Conservation (phyloP, 2,329 filamentous ascomycete species). For the Zelopaecilomyces penicillatus region DNA sequence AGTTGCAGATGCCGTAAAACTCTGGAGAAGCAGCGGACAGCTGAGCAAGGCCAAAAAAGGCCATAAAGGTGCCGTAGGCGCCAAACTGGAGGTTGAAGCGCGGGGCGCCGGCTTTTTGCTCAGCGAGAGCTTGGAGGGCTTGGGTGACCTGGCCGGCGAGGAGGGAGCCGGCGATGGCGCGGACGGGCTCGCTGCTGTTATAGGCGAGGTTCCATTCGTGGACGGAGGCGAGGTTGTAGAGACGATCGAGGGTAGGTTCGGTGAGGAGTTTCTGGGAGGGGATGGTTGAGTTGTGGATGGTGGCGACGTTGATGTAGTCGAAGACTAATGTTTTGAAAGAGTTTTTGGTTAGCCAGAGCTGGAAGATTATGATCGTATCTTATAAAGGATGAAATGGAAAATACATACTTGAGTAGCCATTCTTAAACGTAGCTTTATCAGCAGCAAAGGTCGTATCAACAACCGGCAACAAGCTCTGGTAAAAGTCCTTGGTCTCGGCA, state of each 20-base stretch:
- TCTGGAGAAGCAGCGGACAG: slow-evolving; percentile 43
- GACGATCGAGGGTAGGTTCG: slow-evolving; percentile 47
- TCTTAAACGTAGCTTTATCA: slow-evolving; percentile 45
- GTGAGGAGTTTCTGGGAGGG: slow-evolving; percentile 52
- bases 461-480: slow-evolving; percentile 44
- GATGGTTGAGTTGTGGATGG: slow-evolving; percentile 54
- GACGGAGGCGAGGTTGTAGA: slow-evolving; percentile 64
- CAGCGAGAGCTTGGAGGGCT: slow-evolving; percentile 44
- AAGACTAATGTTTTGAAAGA: slow-evolving; percentile 34
- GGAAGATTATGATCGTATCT: too few relatives aligned
- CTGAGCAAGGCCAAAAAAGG: slow-evolving; percentile 53
- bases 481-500: slow-evolving; percentile 51
- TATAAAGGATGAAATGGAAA: too few relatives aligned
- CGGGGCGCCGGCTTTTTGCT: slow-evolving; percentile 25
- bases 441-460: slow-evolving; percentile 43
- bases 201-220: slow-evolving; percentile 81
- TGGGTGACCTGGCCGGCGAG: slow-evolving; percentile 47
- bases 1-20: slow-evolving; percentile 75
- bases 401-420: slow-evolving; percentile 51
- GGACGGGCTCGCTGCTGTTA: slow-evolving; percentile 61
- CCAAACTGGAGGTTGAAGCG: slow-evolving; percentile 49
- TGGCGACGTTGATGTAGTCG: slow-evolving; percentile 51
- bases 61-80: slow-evolving; percentile 52
- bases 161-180: slow-evolving; percentile 49
- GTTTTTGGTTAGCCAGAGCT: not conserved